These are phyloP conservation scores for Agrostemma githago DNA, from an alignment of 148 eudicot genomes.

Conservation along the genomic window DNA sequence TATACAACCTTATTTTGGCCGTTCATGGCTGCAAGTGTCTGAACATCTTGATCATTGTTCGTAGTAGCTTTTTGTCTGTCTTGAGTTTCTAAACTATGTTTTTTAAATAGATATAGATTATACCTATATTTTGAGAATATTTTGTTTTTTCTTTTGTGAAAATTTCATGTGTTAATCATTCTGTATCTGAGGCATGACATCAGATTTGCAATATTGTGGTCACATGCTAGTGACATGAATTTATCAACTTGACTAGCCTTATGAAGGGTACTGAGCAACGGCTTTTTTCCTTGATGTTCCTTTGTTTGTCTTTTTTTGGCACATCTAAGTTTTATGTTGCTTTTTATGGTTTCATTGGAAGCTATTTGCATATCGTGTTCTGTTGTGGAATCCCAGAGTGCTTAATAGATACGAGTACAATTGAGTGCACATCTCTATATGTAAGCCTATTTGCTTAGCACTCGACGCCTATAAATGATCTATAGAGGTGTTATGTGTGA, in stretches of 20 bases:
- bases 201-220: neutral
- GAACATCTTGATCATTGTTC: neutral
- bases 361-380: too few species aligned
- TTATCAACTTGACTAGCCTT: neutral
- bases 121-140: neutral
- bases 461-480: neutral
- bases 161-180: neutral
- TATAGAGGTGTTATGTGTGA: neutral
- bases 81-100: neutral
- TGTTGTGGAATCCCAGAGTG: too few species aligned
- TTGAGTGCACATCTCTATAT: neutral
- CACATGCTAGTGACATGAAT: neutral
- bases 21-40: neutral
- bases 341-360: neutral
- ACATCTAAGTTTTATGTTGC: neutral
- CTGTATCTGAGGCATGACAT: neutral
- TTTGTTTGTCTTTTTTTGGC: neutral
- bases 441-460: neutral
- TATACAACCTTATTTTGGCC: neutral
- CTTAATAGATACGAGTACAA: too few species aligned
- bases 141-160: too few species aligned
- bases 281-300: neutral
- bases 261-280: neutral
- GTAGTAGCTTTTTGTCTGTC: neutral
- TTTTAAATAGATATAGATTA: too few species aligned